Conservation (phyloP, 345 rosid species). For the Camelina laxa region DNA sequence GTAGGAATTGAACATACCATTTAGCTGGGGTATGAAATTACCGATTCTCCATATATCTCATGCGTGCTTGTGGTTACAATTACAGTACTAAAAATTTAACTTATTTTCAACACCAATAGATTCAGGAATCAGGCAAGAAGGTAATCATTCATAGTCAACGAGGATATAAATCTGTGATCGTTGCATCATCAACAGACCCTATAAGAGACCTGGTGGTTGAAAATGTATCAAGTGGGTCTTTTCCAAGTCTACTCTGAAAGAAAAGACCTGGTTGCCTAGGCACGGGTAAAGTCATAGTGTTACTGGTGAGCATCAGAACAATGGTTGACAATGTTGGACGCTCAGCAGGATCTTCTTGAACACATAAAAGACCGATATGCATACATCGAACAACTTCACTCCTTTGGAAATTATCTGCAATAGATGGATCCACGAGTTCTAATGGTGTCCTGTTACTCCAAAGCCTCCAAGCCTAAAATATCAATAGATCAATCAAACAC, state of each 20-base stretch:
- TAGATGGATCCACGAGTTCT: slow-evolving; percentile 10
- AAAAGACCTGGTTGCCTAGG: neutral
- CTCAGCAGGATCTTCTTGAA: slow-evolving; percentile 23
- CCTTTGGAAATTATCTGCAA: neutral
- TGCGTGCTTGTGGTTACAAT: neutral
- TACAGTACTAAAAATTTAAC: neutral
- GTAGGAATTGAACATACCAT: too few relatives aligned
- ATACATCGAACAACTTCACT: slow-evolving; percentile 14
- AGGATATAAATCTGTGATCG: slow-evolving; percentile 12
- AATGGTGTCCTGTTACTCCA: neutral
- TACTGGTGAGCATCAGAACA: neutral
- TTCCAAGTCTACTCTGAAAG: neutral
- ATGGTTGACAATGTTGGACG: slow-evolving; percentile 13
- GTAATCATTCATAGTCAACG: neutral
- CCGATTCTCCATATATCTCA: too few relatives aligned
- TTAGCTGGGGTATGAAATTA: too few relatives aligned
- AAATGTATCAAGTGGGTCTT: neutral
- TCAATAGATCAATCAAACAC: neutral
- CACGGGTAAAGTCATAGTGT: slow-evolving; percentile 9
- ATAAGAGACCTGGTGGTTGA: neutral
- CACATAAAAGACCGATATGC: slow-evolving; percentile 29
- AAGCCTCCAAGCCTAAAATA: slow-evolving; percentile 23
- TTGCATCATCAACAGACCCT: neutral
- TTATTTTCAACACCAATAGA: slow-evolving; percentile 3
- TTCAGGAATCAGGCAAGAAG: neutral